Evolutionary conservation across 495 filamentous ascomycete genomes (phyloP).

Genomic region (Massariosphaeria phaeospora): DNA sequence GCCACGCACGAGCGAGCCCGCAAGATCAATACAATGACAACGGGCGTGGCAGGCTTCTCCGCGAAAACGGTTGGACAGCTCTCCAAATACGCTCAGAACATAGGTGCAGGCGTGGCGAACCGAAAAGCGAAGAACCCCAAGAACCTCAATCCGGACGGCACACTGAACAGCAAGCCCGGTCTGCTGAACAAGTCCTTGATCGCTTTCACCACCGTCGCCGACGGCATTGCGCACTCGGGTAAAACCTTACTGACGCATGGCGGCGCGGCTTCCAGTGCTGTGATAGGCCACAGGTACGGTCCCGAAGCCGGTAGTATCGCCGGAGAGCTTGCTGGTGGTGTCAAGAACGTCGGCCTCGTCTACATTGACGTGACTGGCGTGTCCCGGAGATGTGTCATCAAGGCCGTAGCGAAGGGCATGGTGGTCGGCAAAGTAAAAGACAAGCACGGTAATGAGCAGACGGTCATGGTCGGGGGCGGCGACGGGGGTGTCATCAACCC

Average conservation of each 20-base stretch:
- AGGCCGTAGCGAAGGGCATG: conserved; percentile 96
- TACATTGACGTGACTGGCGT: conserved; percentile 96
- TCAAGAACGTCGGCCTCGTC: conserved; percentile 95
- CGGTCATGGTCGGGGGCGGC: conserved; percentile 76
- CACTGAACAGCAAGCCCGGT: conserved; percentile 70
- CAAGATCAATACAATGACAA: conserved; percentile 76
- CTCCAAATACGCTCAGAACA: conserved; percentile 73
- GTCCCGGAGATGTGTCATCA: conserved; percentile 79
- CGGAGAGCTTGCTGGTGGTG: conserved; percentile 67
- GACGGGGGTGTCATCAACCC: conserved; percentile 55
- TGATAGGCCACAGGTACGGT: conserved; percentile 82
- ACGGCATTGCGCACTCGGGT: conserved; percentile 83
- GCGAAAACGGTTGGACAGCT: conserved; percentile 83
- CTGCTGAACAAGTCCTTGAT: conserved; percentile 92
- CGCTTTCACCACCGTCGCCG: conserved; percentile 90
- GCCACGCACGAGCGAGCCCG: conserved; percentile 78
- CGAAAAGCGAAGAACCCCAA: conserved; percentile 54
- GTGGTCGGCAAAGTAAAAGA: conserved; percentile 75
- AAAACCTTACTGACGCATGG: conserved; percentile 67
- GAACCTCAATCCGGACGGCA: conserved; percentile 59
- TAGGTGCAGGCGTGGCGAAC: conserved; percentile 69
- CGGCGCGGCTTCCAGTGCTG: conserved; percentile 68
- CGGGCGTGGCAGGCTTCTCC: conserved; percentile 68
- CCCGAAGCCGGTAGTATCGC: conserved; percentile 73
- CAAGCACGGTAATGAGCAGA: conserved; percentile 53